phyloP scores from a whole-genome alignment of 805 yeast genomes.

The Wickerhamiella siamensis region DNA sequence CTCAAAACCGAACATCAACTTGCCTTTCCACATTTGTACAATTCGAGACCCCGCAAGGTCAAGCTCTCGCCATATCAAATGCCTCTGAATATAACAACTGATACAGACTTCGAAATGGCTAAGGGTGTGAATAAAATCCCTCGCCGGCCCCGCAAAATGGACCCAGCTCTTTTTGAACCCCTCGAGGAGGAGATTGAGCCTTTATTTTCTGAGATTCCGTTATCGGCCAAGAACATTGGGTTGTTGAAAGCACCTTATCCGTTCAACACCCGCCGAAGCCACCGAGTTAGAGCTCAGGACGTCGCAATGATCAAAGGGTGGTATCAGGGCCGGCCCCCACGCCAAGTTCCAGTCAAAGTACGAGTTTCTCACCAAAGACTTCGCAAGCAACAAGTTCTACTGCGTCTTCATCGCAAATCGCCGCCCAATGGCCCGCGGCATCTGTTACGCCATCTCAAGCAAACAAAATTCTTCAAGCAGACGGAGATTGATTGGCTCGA shows the following conservation, averaged over 20 bases:
- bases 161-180: conserved; percentile 6
- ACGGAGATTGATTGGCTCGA: conserved; percentile 97
- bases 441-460: conserved; percentile 48
- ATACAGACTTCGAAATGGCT: conserved; percentile 4
- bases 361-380: conserved; percentile 80
- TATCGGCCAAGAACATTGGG: conserved; percentile 38
- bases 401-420: conserved; percentile 43
- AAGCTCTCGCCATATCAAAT: conserved; percentile 25
- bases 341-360: conserved; percentile 54
- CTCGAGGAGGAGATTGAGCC: conserved; percentile 27
- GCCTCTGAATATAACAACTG: background rate
- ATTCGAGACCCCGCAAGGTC: conserved; percentile 58
- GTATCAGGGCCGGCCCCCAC: conserved; percentile 44
- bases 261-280: conserved; percentile 60
- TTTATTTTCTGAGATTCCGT: conserved; percentile 29
- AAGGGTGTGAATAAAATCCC: conserved; percentile 8
- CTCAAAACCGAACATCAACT: conserved; percentile 71
- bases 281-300: conserved; percentile 72
- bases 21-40: conserved; percentile 76
- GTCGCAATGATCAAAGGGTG: conserved; percentile 71
- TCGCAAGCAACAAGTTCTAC: conserved; percentile 59
- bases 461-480: conserved; percentile 79
- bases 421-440: conserved; percentile 34
- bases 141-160: background rate
- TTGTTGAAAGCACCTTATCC: conserved; percentile 80